A percentile compares a stretch with the other conserved stretches of the same genome.
Conservation (phyloP, 1,284 basidiomycete species). For the Meripilus lineatus region DNA sequence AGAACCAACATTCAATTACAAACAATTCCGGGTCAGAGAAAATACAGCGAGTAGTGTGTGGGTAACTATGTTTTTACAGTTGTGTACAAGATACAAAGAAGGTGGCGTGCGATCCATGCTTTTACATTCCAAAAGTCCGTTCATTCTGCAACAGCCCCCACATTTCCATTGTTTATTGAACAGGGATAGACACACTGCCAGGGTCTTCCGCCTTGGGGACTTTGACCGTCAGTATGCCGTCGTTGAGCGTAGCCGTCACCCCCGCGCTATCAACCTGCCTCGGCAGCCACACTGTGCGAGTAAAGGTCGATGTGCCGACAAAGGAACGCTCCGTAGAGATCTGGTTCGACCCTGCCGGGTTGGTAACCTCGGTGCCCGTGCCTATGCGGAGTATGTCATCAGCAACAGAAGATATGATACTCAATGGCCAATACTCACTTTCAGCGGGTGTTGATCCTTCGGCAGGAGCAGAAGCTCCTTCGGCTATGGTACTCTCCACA, state of each 20-base stretch:
- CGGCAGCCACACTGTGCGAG: conserved; percentile 67
- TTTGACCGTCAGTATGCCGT: conserved; percentile 63
- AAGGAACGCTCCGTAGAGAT: conserved; percentile 57
- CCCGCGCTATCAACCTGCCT: conserved; percentile 51
- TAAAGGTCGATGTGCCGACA: conserved; percentile 50
- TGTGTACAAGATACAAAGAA: neutral
- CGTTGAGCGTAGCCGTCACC: conserved; percentile 59
- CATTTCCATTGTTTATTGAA: conserved; percentile 22
- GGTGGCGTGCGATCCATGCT: neutral
- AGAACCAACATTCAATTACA: too few relatives aligned
- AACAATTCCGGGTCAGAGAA: too few relatives aligned
- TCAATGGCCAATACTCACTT: conserved; percentile 3
- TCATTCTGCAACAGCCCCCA: neutral
- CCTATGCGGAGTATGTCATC: neutral
- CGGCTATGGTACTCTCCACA: conserved; percentile 2
- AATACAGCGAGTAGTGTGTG: conserved; percentile 1
- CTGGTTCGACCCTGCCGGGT: conserved; percentile 32
- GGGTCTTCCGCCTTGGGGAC: conserved; percentile 59
- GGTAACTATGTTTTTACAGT: too few relatives aligned
- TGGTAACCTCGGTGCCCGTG: conserved; percentile 26
- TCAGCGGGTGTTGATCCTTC: neutral
- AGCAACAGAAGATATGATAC: conserved; percentile 10
- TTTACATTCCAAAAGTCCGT: neutral
- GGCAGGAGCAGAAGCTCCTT: conserved; percentile 6
- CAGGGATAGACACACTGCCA: conserved; percentile 36